Evolutionary conservation across 192 early-diverging fungal genomes (phyloP).

Genomic region (Pilaira anomala): DNA sequence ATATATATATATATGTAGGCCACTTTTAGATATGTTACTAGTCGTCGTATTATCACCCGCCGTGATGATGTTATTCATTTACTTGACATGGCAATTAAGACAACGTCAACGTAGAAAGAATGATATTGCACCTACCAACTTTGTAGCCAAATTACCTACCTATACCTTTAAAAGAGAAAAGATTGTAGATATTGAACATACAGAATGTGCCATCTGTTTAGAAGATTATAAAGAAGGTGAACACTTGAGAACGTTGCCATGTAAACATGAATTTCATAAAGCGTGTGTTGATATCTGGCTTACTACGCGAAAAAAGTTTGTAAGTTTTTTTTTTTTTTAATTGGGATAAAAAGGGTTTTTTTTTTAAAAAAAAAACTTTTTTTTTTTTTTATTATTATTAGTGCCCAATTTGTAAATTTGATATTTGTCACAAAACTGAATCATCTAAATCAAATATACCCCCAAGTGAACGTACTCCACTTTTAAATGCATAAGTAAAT

Average conservation of each 20-base stretch:
- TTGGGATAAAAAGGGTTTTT: neutral
- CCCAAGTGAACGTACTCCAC: constrained; percentile 20
- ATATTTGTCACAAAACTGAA: constrained; percentile 23
- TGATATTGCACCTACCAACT: constrained; percentile 73
- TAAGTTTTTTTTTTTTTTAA: no score
- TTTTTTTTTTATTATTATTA: neutral
- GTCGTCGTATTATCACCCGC: constrained; percentile 82
- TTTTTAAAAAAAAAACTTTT: neutral
- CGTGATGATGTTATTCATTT: constrained; percentile 74
- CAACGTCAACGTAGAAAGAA: constrained; percentile 66
- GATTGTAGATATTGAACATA: constrained; percentile 69
- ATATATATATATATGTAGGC: constrained; percentile 31
- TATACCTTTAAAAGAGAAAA: constrained; percentile 65
- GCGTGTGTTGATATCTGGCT: constrained; percentile 93
- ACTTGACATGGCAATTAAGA: constrained; percentile 68
- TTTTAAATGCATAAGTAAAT: constrained; percentile 19
- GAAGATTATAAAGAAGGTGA: constrained; percentile 89
- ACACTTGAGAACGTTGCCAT: constrained; percentile 75
- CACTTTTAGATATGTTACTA: constrained; percentile 78
- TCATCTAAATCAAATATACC: neutral
- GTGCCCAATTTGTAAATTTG: constrained; percentile 39
- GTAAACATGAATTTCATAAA: constrained; percentile 88
- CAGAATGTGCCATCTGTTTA: constrained; percentile 89
- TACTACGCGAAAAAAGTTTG: constrained; percentile 81
- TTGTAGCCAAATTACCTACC: constrained; percentile 71